Evolutionary conservation across 2,329 filamentous ascomycete genomes (phyloP).

Genomic region (Leptographium galeiforme): DNA sequence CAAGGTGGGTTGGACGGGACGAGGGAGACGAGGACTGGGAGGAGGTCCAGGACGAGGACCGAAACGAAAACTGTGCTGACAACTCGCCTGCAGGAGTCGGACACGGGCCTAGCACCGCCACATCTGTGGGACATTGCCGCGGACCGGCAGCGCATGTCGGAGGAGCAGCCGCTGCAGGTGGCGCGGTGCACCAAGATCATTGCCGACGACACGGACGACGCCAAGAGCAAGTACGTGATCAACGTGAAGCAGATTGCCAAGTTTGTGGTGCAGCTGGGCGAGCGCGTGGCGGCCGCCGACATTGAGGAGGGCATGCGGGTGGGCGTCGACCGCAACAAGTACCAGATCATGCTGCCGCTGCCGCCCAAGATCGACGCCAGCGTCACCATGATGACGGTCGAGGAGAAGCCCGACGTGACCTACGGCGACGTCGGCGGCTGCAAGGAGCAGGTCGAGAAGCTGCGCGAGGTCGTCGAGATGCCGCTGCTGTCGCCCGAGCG

Average conservation of each 20-base stretch:
- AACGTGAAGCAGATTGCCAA: conserved; percentile 99
- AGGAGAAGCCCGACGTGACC: conserved; percentile 98
- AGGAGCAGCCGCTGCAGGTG: conserved; percentile 95
- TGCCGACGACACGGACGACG: conserved; percentile 83
- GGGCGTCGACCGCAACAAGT: conserved; percentile 96
- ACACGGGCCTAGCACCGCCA: conserved; percentile 92
- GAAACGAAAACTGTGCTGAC: conserved; percentile 12
- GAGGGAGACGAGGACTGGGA: too few relatives aligned
- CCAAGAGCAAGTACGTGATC: conserved; percentile 99
- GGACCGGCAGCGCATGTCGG: conserved; percentile 94
- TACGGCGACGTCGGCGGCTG: conserved; percentile 97
- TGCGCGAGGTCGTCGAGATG: conserved; percentile 98
- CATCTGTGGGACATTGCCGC: conserved; percentile 98
- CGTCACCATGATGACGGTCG: conserved; percentile 99
- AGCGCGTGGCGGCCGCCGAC: conserved; percentile 93
- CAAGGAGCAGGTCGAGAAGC: conserved; percentile 99
- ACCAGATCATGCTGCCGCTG: conserved; percentile 91
- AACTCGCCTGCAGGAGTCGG: conserved; percentile 69
- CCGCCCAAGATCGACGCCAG: conserved; percentile 98
- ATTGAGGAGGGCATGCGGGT: conserved; percentile 99
- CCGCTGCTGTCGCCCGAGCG: conserved; percentile 89
- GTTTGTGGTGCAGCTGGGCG: conserved; percentile 94
- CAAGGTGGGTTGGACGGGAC: conserved; percentile 54
- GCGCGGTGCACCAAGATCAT: conserved; percentile 99
- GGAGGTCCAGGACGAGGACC: too few relatives aligned